These are phyloP conservation scores for Aspergillus novoparasiticus DNA, from an alignment of 2,329 filamentous ascomycete species.

Conservation along the genomic window DNA sequence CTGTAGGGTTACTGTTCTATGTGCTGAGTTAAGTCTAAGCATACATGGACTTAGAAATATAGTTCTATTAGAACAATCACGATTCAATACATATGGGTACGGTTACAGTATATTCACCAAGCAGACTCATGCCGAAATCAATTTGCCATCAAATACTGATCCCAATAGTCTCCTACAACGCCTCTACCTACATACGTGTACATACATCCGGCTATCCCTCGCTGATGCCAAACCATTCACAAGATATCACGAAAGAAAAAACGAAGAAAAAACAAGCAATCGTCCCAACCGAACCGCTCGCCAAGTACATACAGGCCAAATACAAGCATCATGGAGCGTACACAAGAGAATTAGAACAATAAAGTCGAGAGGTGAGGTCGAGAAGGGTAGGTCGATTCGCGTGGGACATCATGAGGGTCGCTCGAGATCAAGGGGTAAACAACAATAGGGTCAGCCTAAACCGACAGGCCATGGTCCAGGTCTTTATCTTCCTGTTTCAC, in stretches of 20 bases:
- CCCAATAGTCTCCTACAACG: conserved; percentile 11
- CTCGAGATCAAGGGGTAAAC: neutral
- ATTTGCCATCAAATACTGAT: conserved; percentile 1
- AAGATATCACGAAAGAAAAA: neutral
- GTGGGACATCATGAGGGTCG: neutral
- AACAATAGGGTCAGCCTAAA: neutral
- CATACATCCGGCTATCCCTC: conserved; percentile 12
- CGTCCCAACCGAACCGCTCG: conserved; percentile 2
- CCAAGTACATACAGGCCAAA: conserved; percentile 9
- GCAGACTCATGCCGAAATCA: conserved; percentile 2
- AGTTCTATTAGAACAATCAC: no score
- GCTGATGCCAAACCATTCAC: conserved; percentile 13
- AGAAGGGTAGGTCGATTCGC: neutral
- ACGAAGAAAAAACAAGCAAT: conserved; percentile 6
- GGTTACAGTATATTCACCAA: neutral
- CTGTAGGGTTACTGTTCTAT: no score
- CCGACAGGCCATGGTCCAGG: conserved; percentile 9
- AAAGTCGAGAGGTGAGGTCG: neutral
- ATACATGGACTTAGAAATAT: no score
- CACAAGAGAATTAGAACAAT: neutral
- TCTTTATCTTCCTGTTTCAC: conserved; percentile 24
- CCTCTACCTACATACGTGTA: conserved; percentile 20
- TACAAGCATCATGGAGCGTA: conserved; percentile 3
- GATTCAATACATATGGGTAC: no score
- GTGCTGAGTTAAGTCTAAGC: no score